Conservation (phyloP, 345 rosid genomes). For the Viola odorata region DNA sequence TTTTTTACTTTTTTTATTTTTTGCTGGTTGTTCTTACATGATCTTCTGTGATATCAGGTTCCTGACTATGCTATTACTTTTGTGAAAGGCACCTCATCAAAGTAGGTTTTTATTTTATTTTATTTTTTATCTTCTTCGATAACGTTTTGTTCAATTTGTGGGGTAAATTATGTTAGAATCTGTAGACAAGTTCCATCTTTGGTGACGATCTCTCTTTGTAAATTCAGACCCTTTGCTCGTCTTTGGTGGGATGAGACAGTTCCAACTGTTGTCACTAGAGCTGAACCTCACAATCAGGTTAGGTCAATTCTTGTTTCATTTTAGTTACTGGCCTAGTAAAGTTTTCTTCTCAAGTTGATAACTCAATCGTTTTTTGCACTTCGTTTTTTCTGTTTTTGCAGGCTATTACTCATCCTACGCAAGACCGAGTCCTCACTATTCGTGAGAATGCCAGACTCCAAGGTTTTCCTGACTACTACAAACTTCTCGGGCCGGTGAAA, state of each 20-base stretch:
- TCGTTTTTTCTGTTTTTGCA: slow-evolving; percentile 5
- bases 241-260: slow-evolving; percentile 91
- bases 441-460: slow-evolving; percentile 74
- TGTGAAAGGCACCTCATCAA: slow-evolving; percentile 32
- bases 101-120: slow-evolving; percentile 19
- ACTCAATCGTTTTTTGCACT: neutral
- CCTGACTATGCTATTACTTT: slow-evolving; percentile 47
- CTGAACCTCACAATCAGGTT: slow-evolving; percentile 78
- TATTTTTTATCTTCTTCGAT: too few relatives aligned
- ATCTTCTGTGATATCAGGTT: slow-evolving; percentile 21
- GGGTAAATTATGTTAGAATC: too few relatives aligned
- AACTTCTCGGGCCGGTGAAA: slow-evolving; percentile 54
- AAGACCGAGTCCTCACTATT: slow-evolving; percentile 57
- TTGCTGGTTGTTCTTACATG: neutral
- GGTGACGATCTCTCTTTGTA: neutral
- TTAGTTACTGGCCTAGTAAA: neutral
- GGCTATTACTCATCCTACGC: slow-evolving; percentile 59
- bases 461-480: slow-evolving; percentile 67
- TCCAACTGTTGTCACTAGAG: slow-evolving; percentile 70
- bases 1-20: neutral
- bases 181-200: too few relatives aligned
- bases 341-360: neutral
- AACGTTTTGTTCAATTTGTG: too few relatives aligned
- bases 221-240: slow-evolving; percentile 62
- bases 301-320: slow-evolving; percentile 26